Evolutionary conservation across 495 filamentous ascomycete species (phyloP), one percentile per base, ranked within the genome.

Genomic region (Geoglossum glabrum): DNA sequence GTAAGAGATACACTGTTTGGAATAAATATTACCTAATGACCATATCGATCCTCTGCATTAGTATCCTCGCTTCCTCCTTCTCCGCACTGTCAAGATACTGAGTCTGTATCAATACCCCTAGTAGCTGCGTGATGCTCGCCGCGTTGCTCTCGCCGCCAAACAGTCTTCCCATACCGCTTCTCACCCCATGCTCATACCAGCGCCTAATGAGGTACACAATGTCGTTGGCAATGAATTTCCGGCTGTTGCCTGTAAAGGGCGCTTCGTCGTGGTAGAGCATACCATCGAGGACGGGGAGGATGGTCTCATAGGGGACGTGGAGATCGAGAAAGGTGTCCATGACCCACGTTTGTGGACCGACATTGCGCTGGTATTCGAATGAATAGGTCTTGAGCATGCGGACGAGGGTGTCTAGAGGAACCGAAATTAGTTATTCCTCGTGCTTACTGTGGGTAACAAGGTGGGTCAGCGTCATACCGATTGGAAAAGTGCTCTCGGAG

Each of bases 261-360:
- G 81, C 74, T 64, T 92, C 85, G 61, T 93, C 82, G 45, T 80
- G 77, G 68, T 90, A 90, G 65, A 83, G 89, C 74, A 94, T 82
- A 33, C 72, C 71, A 66, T 96, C 92, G 8, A 98, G 76, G 36
- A 88, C 80, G 19, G 80, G 72, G 62, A 86, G 75, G 17, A 96
- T 72, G 1, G 81, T 74, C 60, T 94, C 85, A 62, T 82, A 81
- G 10, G 84, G 73, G 23, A 95, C 80, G 11, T 77, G 79, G 19
- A 95, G 76, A 40, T 83, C 78, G 27, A 93, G 67, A 65, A 97
- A 85, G 1, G 87, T 71, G 65, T 89, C 81, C 28, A 92, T 73
- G 0, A 90, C 82, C 92, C 92, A 98, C 58, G 76, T 79, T 11
- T 81, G 68, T 5, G 86, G 81, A 34, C 77, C 78, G 10, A 79